Percentiles rank a stretch among this genome's conserved stretches.
phyloP scores from a whole-genome alignment of 2,329 filamentous ascomycete species.

The Epichloe glyceriae region DNA sequence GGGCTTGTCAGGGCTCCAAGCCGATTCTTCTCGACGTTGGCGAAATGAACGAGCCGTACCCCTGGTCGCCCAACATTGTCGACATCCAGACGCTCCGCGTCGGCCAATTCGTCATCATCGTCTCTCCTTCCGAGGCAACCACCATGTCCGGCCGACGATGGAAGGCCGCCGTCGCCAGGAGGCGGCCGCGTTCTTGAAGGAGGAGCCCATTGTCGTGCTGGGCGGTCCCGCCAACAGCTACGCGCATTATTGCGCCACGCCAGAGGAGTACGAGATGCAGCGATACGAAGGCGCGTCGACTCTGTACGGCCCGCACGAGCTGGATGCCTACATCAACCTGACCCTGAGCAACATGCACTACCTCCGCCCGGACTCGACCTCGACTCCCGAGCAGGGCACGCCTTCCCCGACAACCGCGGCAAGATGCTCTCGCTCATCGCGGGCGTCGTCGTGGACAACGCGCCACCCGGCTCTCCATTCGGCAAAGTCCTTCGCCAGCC shows the following conservation, averaged over 20 bases:
- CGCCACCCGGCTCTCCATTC: constrained; percentile 53
- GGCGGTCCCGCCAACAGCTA: constrained; percentile 88
- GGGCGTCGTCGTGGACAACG: constrained; percentile 60
- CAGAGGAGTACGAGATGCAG: constrained; percentile 72
- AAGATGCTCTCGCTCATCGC: constrained; percentile 70
- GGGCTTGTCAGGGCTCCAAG: constrained; percentile 66
- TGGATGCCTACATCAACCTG: constrained; percentile 79
- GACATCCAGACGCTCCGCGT: constrained; percentile 78
- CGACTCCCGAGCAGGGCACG: constrained; percentile 38
- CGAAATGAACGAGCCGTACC: constrained; percentile 62
- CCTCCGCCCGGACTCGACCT: constrained; percentile 23
- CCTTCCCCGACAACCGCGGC: constrained; percentile 62
- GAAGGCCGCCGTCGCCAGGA: constrained; percentile 53
- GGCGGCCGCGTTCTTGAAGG: constrained; percentile 34
- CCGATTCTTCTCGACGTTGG: constrained; percentile 82
- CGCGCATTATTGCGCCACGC: constrained; percentile 66
- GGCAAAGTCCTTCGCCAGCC: constrained; percentile 52
- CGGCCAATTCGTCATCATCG: constrained; percentile 71
- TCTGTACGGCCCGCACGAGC: constrained; percentile 68
- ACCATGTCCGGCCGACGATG: constrained; percentile 88
- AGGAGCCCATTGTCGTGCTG: constrained; percentile 62
- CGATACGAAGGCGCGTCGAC: constrained; percentile 94
- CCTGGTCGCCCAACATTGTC: constrained; percentile 84
- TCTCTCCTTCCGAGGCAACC: constrained; percentile 76
- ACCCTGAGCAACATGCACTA: constrained; percentile 48